Percentiles rank a stretch among this genome's conserved stretches.
Evolutionary conservation across 2,329 filamentous ascomycete genomes (phyloP).

Genomic region (Apiospora pterosperma): DNA sequence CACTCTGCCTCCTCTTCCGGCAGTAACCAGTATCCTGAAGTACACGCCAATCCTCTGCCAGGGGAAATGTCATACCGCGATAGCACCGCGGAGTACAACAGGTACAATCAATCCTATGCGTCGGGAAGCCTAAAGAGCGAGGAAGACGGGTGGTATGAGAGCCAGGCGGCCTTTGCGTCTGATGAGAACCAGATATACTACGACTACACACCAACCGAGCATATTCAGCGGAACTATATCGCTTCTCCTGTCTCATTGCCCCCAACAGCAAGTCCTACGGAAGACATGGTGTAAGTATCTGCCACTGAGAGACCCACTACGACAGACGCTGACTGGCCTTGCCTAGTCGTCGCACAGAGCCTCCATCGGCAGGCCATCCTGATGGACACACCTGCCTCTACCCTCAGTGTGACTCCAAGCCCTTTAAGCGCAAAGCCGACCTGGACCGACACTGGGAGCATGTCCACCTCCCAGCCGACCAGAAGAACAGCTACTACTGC

Average conservation of each 20-base stretch:
- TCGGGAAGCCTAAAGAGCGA: not conserved
- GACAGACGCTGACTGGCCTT: not conserved
- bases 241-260: not conserved
- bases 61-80: not conserved
- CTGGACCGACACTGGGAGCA: slow-evolving; percentile 50
- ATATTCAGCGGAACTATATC: not conserved
- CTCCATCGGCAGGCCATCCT: not conserved
- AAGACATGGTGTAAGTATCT: not conserved
- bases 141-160: not conserved
- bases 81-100: not conserved
- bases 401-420: slow-evolving; percentile 37
- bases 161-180: not conserved
- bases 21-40: not conserved
- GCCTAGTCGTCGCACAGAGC: not conserved
- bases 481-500: slow-evolving; percentile 44
- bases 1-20: not conserved
- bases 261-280: not conserved
- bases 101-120: not conserved
- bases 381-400: not conserved
- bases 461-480: slow-evolving; percentile 38
- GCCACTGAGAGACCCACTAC: not conserved
- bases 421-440: slow-evolving; percentile 52
- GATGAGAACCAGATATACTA: not conserved
- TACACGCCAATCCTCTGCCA: not conserved
- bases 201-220: not conserved